Conservation (phyloP, 148 eudicot species). For the Amaranthus cruentus region DNA sequence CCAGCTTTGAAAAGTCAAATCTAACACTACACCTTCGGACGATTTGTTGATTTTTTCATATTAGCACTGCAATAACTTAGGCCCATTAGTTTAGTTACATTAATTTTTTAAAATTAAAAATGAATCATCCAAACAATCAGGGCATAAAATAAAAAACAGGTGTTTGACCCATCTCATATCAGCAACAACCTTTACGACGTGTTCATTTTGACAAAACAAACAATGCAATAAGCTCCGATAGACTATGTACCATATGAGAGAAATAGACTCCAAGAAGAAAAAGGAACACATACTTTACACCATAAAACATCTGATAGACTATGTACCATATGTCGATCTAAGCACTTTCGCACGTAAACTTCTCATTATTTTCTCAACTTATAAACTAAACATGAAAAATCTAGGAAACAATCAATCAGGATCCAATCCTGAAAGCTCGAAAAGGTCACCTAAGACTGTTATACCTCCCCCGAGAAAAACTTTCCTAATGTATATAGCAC, state of each 20-base stretch:
- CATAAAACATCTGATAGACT: background rate
- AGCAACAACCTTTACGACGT: background rate
- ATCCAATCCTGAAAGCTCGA: background rate
- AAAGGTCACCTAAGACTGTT: background rate
- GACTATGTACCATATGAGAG: background rate
- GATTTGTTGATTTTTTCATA: background rate
- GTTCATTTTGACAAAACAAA: background rate
- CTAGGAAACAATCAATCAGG: background rate
- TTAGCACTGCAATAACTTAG: background rate
- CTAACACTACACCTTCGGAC: background rate
- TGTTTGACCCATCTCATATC: background rate
- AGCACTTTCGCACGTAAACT: background rate
- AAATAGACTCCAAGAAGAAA: background rate
- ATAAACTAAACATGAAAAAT: background rate
- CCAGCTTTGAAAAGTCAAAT: background rate
- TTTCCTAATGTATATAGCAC: background rate
- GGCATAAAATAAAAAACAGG: conserved; percentile 1
- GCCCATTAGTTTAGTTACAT: background rate
- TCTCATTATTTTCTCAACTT: background rate
- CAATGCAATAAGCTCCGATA: too few relatives aligned
- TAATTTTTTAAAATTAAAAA: background rate
- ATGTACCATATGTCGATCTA: background rate
- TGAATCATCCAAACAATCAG: background rate
- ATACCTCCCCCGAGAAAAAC: background rate
- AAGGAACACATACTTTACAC: background rate